Conservation (phyloP, 371 early-diverging fungal genomes). For the Nosema muscidifuracis region DNA sequence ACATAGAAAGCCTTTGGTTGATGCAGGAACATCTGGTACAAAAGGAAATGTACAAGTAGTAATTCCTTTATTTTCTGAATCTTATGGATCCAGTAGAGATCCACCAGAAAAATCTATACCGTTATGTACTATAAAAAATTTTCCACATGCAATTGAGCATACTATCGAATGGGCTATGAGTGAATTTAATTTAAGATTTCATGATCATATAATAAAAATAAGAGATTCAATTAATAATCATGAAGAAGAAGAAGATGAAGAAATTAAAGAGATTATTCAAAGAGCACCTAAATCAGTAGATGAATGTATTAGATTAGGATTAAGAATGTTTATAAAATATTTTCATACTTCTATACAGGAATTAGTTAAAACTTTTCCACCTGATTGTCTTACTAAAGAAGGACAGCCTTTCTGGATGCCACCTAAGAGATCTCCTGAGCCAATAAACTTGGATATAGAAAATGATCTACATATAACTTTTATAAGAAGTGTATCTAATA, state of each 20-base stretch:
- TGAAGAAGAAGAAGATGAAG: constrained; percentile 61
- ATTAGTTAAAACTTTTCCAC: constrained; percentile 67
- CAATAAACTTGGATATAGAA: constrained; percentile 64
- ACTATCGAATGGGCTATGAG: constrained; percentile 97
- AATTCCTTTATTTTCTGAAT: constrained; percentile 74
- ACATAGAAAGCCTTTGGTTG: constrained; percentile 83
- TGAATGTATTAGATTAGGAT: constrained; percentile 47
- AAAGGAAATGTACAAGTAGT: constrained; percentile 93
- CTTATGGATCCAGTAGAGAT: constrained; percentile 92
- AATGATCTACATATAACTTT: constrained; percentile 77
- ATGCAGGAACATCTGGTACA: constrained; percentile 97
- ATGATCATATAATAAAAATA: constrained; percentile 60
- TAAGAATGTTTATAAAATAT: constrained; percentile 43
- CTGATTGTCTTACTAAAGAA: constrained; percentile 63
- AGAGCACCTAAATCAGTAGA: constrained; percentile 83
- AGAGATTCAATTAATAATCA: constrained; percentile 15
- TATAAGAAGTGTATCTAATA: constrained; percentile 77
- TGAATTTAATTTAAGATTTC: constrained; percentile 86
- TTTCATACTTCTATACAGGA: constrained; percentile 52
- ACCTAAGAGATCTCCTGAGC: constrained; percentile 87
- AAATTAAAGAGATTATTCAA: constrained; percentile 74
- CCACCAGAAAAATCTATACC: constrained; percentile 97
- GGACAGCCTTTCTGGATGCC: constrained; percentile 96
- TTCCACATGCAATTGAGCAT: constrained; percentile 97
- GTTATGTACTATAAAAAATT: constrained; percentile 96